Percentiles rank a stretch among this genome's conserved stretches.
Evolutionary conservation across 441 rosid genomes (phyloP).

Genomic region (Raphanus hybrid): DNA sequence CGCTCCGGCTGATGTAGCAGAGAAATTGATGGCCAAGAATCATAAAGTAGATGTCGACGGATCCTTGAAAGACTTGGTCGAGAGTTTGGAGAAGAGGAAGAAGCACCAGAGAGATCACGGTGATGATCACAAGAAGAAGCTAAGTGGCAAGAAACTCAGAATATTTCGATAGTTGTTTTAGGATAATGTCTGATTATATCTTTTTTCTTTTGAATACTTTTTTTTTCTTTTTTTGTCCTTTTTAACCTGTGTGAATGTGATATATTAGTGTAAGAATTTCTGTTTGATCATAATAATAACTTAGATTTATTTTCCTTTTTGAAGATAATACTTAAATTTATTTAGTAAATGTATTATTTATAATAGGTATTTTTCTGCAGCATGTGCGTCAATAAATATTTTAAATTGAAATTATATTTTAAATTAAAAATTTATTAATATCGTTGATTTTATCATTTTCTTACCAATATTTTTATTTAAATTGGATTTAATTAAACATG

Average conservation of each 20-base stretch:
- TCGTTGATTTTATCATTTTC: no score
- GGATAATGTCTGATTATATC: background rate
- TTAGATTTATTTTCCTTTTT: background rate
- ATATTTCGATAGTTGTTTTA: conserved; percentile 17
- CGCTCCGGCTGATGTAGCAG: conserved; percentile 80
- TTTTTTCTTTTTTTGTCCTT: background rate
- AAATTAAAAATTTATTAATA: no score
- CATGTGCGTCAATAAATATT: no score
- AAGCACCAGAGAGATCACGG: background rate
- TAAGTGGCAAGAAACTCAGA: background rate
- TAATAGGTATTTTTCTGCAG: no score
- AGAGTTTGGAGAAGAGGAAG: conserved; percentile 22
- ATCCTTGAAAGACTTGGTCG: conserved; percentile 45
- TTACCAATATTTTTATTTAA: no score
- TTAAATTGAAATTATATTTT: no score
- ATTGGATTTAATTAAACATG: no score
- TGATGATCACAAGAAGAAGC: conserved; percentile 10
- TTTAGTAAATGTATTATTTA: background rate
- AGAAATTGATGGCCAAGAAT: conserved; percentile 74
- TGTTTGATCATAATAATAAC: background rate
- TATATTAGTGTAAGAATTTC: background rate
- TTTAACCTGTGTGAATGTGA: conserved; percentile 3
- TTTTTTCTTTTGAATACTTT: background rate
- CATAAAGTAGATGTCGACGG: conserved; percentile 46
- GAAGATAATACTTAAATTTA: background rate